Evolutionary conservation across 306 rosid genomes (phyloP), one percentile per base, ranked within the genome.

Genomic region (Begonia loranthoides): DNA sequence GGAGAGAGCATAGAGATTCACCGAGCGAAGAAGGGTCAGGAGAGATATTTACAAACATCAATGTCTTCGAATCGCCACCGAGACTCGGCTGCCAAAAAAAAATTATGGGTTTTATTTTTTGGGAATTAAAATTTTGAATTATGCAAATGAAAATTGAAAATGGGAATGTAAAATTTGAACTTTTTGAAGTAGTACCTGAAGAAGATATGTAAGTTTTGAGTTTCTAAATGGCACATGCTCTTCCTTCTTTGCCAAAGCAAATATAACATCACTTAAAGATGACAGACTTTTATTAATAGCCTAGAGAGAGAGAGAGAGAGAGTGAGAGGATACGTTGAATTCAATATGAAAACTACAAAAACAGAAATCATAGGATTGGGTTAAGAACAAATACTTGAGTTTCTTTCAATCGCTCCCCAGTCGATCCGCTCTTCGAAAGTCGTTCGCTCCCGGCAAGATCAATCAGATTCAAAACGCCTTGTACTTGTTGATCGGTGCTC

Each of bases 401-500:
- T 76, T 90, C 99, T 71, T 69, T 86, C 64, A 90, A 62, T 57
- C 95, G 99, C 54, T 90, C 99, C 10, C 99, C 99, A 0, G 94
- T 78, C 13, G 99, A 90, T 4, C 95, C 95, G 24, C 99, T 90
- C 72, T 85, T 90, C 13, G 95, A 83, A 62, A 90, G 99, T 10
- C 99, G 96, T 69, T 90, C 99, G 36, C 99, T 90, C 19, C 99
- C 99, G 50, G 99, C 96, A 62, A 90, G 99, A 86, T 90, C 99
- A 39, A 90, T 86, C 46, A 90, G 94, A 64, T 90, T 90, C 70
- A 90, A 61, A 54, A 90, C 51, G 21, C 99, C 99, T 80, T 90
- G 92, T 56, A 86, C 95, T 72, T 90, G 82, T 80, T 90, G 99
- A 41, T 86, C 95, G 21, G 94, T 86, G 77, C 88, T 82, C 99